A percentile compares a stretch with the other conserved stretches of the same genome.
Evolutionary conservation across 2,329 filamentous ascomycete genomes (phyloP).

Genomic region (Botryotinia convoluta): DNA sequence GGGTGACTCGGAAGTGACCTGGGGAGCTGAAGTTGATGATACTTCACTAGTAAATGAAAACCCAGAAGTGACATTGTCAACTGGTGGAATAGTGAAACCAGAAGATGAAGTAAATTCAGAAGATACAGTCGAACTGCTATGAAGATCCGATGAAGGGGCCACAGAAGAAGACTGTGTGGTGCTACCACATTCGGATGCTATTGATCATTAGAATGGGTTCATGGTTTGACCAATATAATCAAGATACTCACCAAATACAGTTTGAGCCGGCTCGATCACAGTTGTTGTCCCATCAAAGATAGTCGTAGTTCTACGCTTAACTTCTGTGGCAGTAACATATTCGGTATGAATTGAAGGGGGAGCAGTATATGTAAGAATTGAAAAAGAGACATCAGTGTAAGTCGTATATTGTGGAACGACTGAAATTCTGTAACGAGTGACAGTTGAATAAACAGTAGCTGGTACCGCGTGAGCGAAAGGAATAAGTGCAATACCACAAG

Average conservation of each 20-base stretch:
- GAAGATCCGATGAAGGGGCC: not conserved
- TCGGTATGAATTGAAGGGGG: constrained; percentile 8
- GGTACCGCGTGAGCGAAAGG: not conserved
- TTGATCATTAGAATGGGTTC: not conserved
- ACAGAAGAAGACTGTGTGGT: constrained; percentile 2
- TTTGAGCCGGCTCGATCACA: not conserved
- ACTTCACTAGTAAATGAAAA: not conserved
- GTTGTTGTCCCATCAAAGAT: not conserved
- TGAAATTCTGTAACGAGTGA: constrained; percentile 17
- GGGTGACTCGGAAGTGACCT: not conserved
- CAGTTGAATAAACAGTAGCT: constrained; percentile 3
- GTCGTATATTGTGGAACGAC: constrained; percentile 17
- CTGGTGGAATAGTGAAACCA: not conserved
- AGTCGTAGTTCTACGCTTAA: constrained; percentile 9
- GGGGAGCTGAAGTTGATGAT: not conserved
- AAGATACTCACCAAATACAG: not conserved
- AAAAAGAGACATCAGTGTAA: not conserved
- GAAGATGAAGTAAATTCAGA: constrained; percentile 5
- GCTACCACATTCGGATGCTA: constrained; percentile 5
- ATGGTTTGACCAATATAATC: not conserved
- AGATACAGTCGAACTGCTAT: not conserved
- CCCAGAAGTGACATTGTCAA: not conserved
- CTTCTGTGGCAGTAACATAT: constrained; percentile 5
- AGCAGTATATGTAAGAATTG: not conserved
- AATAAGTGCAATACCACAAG: constrained; percentile 11